Base-by-base conservation (phyloP, 129 eudicot species). In the Flaveria trinervia region DNA sequence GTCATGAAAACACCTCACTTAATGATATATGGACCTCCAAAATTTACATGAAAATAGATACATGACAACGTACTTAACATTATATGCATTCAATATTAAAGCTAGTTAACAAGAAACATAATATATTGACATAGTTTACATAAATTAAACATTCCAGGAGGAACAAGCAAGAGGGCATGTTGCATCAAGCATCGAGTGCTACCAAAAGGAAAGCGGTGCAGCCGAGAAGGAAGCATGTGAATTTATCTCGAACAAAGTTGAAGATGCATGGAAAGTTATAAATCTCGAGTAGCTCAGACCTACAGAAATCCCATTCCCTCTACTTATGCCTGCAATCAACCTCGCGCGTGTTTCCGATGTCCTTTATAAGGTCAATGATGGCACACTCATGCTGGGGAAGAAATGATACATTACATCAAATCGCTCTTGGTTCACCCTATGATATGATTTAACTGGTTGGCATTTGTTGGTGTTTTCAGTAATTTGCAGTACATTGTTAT, bases 381-480 rank as follows among this genome's bases (percentile, higher is more conserved):
- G 76, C 43, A 9, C 46, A 18, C 23, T 39, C 56, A 60, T 57
- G 70, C 45, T 9, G 57, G 59, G 22, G 18, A 74, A 44, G 56
- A 44, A 23, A 9, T 44, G 10, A 76, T 23, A 65, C 16, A 36
- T 41, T 17, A 17, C 18, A 50, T 65, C 54, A 49, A 65, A 52
- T 51, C 46, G 16, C 39, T 48, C 18, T 36, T 76, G 5, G 52
- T 76, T 76, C 62, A 76, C 61, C 80, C 72, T n/a, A n/a, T n/a
- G n/a, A n/a, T 33, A 15, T 56, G 4, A 20, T 23, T 5, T 33
- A 33, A 33, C 39, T 33, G 39, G 39, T 4, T 33, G 39, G 39
- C 39, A 33, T 33, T 33, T 33, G 39, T 33, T 33, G 39, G 39
- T 33, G 7, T 33, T 33, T 33, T 33, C 39, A n/a, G n/a, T n/a